Evolutionary conservation across 129 eudicot genomes (phyloP).

Genomic region (Solidago caesia): DNA sequence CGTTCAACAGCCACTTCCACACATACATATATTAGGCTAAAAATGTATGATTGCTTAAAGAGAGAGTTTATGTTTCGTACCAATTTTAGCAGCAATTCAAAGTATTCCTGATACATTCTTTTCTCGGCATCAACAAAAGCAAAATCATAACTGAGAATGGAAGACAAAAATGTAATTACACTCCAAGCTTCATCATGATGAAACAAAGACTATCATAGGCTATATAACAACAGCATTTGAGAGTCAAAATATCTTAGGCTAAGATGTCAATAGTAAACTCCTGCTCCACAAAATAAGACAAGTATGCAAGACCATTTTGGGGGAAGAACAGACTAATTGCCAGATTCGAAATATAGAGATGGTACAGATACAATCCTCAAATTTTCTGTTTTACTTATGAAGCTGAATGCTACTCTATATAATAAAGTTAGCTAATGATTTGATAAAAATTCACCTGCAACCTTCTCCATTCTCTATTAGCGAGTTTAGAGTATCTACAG

Average conservation of each 20-base stretch:
- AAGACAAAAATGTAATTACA: slow-evolving; percentile 3
- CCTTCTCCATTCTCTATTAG: slow-evolving; percentile 80
- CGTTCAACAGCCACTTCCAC: not conserved
- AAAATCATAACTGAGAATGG: slow-evolving; percentile 69
- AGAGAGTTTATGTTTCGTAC: slow-evolving; percentile 37
- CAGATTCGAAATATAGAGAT: not conserved
- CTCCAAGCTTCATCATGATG: slow-evolving; percentile 6
- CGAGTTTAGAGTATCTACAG: slow-evolving; percentile 63
- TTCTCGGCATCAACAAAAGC: slow-evolving; percentile 97
- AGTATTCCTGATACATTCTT: slow-evolving; percentile 88
- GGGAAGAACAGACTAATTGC: not conserved
- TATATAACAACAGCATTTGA: not conserved
- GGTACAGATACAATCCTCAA: not conserved
- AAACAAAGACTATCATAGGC: not conserved
- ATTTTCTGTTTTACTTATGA: not conserved
- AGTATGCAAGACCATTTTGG: not conserved
- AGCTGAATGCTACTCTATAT: not conserved
- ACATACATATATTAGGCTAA: not conserved
- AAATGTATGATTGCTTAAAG: slow-evolving; percentile 14
- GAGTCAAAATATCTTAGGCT: slow-evolving; percentile 1
- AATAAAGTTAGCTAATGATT: not conserved
- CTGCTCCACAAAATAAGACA: not conserved
- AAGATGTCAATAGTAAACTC: not conserved
- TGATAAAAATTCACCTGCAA: slow-evolving; percentile 49
- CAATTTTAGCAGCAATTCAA: slow-evolving; percentile 80